Evolutionary conservation across 331 rosid genomes (phyloP), one percentile per base, ranked within the genome.

Genomic region (Cucumis variabilis): DNA sequence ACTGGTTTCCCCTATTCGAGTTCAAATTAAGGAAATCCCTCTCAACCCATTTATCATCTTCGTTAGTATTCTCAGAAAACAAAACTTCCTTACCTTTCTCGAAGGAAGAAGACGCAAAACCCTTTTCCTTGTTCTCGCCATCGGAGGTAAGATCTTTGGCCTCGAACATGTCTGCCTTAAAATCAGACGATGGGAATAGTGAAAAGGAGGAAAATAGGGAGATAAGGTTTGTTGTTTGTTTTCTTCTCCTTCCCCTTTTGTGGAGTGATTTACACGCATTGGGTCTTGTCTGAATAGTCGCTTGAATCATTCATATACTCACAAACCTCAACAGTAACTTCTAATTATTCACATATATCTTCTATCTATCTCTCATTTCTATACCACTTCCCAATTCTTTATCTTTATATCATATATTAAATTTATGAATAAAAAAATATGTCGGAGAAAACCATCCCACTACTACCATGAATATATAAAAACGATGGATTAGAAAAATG

Each of bases 21-120:
- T 94, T 94, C 94, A 97, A 67, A 89, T 92, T 96, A 20, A 96
- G 91, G 83, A 97, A 97, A 90, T 97, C 99, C 41, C 98, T 93
- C 87, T 94, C 99, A 4, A 96, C 96, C 98, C 98, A 97, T 88
- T 96, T 94, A 3, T 92, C 93, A 89, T 89, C 95, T 7, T 77
- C 92, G 84, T 87, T 91, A n/a, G 93, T 87, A 92, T 87, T 91
- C 78, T 93, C 96, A 13, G 92, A 90, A 46, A 85, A 48, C 9
- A 92, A 20, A 28, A 92, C 89, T 86, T 93, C 97, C 89, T 84
- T 89, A 28, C 87, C 89, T 89, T 90, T 93, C 21, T 92, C 95
- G 53, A 89, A 88, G 76, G 96, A 92, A 92, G 86, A 87, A 92
- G 86, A 87, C 88, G 92, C 16, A 65, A 93, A 88, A 33, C 72